Evolutionary conservation across 2,329 filamentous ascomycete species (phyloP), one percentile per base, ranked within the genome.

Genomic region (Aspergillus niger): DNA sequence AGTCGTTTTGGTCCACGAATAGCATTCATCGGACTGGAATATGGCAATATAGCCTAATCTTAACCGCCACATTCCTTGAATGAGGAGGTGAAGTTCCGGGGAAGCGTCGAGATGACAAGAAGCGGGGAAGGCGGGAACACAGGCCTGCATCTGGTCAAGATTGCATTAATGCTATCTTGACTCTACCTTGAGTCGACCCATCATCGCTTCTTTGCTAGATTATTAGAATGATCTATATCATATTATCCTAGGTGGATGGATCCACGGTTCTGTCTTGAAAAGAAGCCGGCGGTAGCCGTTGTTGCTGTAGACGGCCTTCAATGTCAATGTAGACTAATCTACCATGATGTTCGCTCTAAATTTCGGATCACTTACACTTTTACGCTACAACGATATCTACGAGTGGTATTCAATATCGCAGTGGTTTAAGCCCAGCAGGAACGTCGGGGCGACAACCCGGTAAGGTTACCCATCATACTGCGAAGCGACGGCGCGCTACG

Each of bases 21-120:
- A 8, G 30, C 13, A 26, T 38, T 30, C 39, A 38, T 43, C 32
- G 39, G 57, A 28, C 20, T 22, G 26, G 48, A 17, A 47, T 43
- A 51, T 5, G 43, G 49, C 24, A 28, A 55, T 53, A 61, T 60
- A 63, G 61, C 55, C 61, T 63, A 61, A 63, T 59, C 13, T 52
- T 38, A 41, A 39, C 28, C 26, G 24, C 28, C 54, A 48, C 38
- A 39, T 30, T 36, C 22, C 26, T n/a, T n/a, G 5, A 20, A 13
- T 20, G 55, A 57, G 15, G 38, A 50, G 28, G 36, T n/a, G 47
- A 30, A 36, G 32, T 39, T 39, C 15, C 39, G 51, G 57, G 28
- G 28, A 30, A 13, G 30, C 11, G 15, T 15, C 8, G n/a, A 30
- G 7, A 30, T n/a, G 24, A 24, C 20, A 13, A 13, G 20, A 22